Percentiles rank a stretch among this genome's conserved stretches.
phyloP scores from a whole-genome alignment of 1,284 basidiomycete genomes.

The Cryptococcus sp. region DNA sequence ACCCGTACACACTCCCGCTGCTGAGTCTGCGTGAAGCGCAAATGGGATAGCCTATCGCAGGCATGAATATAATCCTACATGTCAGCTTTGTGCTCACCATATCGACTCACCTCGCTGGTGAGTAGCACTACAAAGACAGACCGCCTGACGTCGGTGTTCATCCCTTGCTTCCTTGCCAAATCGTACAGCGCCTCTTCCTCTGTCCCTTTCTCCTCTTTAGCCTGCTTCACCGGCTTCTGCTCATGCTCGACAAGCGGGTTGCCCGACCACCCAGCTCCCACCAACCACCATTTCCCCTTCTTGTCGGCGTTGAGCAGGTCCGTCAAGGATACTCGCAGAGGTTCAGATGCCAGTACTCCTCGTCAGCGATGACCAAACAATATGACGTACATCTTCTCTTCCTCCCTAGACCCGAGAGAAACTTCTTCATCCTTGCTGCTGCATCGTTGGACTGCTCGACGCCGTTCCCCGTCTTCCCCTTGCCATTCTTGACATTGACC shows the following conservation, averaged over 20 bases:
- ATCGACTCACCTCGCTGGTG: conserved; percentile 71
- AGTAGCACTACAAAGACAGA: conserved; percentile 89
- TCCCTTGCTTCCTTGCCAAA: conserved; percentile 86
- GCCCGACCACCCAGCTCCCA: conserved; percentile 93
- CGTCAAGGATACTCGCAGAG: conserved; percentile 72
- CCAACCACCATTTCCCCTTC: conserved; percentile 97
- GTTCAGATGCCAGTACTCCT: conserved; percentile 71
- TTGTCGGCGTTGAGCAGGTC: conserved; percentile 79
- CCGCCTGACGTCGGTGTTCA: conserved; percentile 94
- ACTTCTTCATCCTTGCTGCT: conserved; percentile 68
- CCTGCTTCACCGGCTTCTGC: conserved; percentile 16
- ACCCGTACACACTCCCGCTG: conserved; percentile 92
- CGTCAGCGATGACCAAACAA: background rate
- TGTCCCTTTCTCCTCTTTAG: conserved; percentile 14
- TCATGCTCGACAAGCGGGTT: conserved; percentile 70
- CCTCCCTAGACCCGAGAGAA: conserved; percentile 66
- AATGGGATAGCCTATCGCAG: conserved; percentile 72
- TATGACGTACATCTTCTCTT: conserved; percentile 59
- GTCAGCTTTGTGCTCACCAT: background rate
- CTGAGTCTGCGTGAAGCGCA: conserved; percentile 82
- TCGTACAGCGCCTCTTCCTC: conserved; percentile 58
- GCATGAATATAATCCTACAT: conserved; percentile 87
- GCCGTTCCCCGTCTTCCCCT: conserved; percentile 58
- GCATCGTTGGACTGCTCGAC: conserved; percentile 62
- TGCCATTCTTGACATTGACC: conserved; percentile 84